Evolutionary conservation across 306 rosid genomes (phyloP), one percentile per base, ranked within the genome.

Genomic region (Dalbergia cultrata): DNA sequence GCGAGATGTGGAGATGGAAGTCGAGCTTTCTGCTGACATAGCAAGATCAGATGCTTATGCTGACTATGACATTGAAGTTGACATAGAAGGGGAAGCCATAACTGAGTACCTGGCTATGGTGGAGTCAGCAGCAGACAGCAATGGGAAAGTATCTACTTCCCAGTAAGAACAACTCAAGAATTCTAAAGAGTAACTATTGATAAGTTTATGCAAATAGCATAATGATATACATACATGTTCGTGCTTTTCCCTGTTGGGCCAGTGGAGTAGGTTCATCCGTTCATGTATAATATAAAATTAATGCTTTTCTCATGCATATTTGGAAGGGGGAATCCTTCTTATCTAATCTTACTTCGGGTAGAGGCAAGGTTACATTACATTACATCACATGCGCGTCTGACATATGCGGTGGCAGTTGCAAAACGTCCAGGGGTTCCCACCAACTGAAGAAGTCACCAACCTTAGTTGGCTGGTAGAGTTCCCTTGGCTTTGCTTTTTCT

Each of bases 81-180:
- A 22, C 31, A 59, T 77, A 5, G 90, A 86, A 77, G 87, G 90
- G 49, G 87, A 83, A 49, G 92, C 97, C 78, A 83, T 91, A 71
- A 60, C 57, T 5, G 92, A 89, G 85, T 91, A 91, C 81, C 71
- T 91, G 83, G 86, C 85, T 66, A 35, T 91, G 57, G 71, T 91
- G 72, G 87, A 86, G 14, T 86, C 89, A 0, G 80, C 79, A 19
- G 86, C 18, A 52, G 19, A 73, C 61, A 69, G 70, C 59, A 47
- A 72, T 22, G 80, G 68, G 58, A 53, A 70, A 43, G 37, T 26
- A n/a, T 52, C 61, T 5, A 7, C 8, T 18, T 63, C 71, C 68
- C 58, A 54, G 35, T 77, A 50, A 63, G 77, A 71, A 5, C 3
- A 53, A 53, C 31, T 26, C 5, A 37, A 35, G 39, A 35, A n/a